A percentile compares a stretch with the other conserved stretches of the same genome.
Conservation (phyloP, 2,329 filamentous ascomycete genomes). For the Raffaelea ambrosiae region DNA sequence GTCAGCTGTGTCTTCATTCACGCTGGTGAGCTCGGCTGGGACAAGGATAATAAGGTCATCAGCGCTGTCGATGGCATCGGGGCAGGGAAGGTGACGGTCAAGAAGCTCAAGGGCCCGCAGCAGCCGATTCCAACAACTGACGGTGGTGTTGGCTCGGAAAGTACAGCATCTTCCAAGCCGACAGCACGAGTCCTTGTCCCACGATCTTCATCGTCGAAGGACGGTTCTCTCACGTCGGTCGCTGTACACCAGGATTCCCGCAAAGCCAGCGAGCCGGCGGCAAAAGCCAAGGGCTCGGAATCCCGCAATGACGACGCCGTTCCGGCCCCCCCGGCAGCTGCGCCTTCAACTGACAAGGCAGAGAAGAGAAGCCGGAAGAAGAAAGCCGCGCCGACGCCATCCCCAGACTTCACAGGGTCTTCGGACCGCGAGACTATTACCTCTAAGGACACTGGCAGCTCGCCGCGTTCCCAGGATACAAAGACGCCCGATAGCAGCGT, state of each 20-base stretch:
- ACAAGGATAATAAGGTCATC: slow-evolving; percentile 79
- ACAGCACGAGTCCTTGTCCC: neutral
- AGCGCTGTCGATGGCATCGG: slow-evolving; percentile 67
- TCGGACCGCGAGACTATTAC: neutral
- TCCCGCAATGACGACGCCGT: too few relatives aligned
- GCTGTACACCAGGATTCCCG: too few relatives aligned
- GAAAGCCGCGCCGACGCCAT: slow-evolving; percentile 46
- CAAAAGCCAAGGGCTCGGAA: neutral
- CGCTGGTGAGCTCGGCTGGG: slow-evolving; percentile 87
- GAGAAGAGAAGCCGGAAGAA: slow-evolving; percentile 60
- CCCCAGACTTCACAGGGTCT: neutral
- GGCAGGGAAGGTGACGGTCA: slow-evolving; percentile 65
- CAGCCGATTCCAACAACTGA: slow-evolving; percentile 35
- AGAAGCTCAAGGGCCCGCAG: slow-evolving; percentile 52
- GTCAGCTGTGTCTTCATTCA: slow-evolving; percentile 85
- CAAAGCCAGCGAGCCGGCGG: neutral
- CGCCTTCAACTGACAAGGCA: slow-evolving; percentile 37
- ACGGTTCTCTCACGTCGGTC: too few relatives aligned
- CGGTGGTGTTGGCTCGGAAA: slow-evolving; percentile 10
- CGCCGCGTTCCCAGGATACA: too few relatives aligned
- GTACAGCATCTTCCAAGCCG: slow-evolving; percentile 24
- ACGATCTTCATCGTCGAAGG: too few relatives aligned
- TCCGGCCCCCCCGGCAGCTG: too few relatives aligned
- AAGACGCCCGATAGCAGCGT: too few relatives aligned
- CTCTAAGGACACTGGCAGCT: neutral